Evolutionary conservation across 495 filamentous ascomycete species (phyloP).

Genomic region (Halenospora varia): DNA sequence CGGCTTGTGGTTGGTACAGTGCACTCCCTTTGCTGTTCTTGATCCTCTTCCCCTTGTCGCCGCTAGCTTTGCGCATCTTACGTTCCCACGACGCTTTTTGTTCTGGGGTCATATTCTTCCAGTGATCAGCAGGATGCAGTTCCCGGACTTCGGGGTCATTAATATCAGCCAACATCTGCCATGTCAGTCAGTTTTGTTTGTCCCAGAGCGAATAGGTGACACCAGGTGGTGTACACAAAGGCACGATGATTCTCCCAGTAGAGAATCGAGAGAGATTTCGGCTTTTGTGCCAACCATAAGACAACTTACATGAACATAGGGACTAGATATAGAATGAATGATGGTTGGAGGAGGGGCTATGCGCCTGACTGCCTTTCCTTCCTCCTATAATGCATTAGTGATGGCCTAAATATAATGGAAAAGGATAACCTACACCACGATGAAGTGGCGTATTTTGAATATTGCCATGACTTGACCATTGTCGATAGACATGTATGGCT

Average conservation of each 20-base stretch:
- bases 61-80: not conserved
- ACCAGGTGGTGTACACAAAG: not conserved
- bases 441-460: conserved; percentile 5
- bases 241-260: too few species aligned
- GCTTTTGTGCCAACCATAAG: too few species aligned
- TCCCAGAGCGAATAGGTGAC: too few species aligned
- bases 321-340: conserved; percentile 8
- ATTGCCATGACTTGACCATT: not conserved
- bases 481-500: conserved; percentile 5
- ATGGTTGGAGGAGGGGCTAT: conserved; percentile 2
- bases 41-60: not conserved
- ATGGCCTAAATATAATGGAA: not conserved
- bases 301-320: conserved; percentile 11
- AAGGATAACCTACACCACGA: conserved; percentile 7
- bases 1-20: not conserved
- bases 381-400: conserved; percentile 6
- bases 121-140: conserved; percentile 17
- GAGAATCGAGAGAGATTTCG: too few species aligned
- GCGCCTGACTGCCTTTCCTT: conserved; percentile 2
- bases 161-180: not conserved
- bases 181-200: not conserved
- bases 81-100: not conserved
- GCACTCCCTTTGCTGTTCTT: conserved; percentile 3
- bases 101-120: conserved; percentile 1
- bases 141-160: not conserved